These are phyloP conservation scores for Quillaja saponaria DNA, from an alignment of 306 rosid species.

Conservation along the genomic window DNA sequence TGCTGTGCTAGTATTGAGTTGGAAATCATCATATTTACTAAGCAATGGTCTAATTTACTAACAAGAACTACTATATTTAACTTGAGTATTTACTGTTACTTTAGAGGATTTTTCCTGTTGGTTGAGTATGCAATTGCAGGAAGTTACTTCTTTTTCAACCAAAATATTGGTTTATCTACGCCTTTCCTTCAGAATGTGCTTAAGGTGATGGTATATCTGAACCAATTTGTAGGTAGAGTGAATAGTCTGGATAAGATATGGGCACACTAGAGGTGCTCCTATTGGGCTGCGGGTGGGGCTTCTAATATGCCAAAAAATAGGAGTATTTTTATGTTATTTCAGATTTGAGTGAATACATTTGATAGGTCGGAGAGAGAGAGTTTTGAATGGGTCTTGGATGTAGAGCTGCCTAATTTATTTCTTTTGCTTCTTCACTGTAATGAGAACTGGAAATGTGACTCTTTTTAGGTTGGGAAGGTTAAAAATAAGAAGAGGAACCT, in stretches of 20 bases:
- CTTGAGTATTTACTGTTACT: not conserved
- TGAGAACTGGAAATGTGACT: too few relatives aligned
- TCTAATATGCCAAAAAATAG: not conserved
- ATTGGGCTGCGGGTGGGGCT: too few relatives aligned
- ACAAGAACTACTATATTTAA: constrained; percentile 7
- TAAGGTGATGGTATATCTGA: not conserved
- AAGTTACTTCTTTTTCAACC: not conserved
- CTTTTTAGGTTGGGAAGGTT: too few relatives aligned
- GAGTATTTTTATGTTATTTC: not conserved
- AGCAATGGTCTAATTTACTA: not conserved
- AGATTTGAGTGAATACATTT: not conserved
- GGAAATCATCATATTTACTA: constrained; percentile 10
- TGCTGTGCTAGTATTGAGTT: not conserved
- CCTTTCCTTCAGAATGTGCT: not conserved
- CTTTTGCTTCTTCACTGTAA: too few relatives aligned
- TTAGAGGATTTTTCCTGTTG: not conserved
- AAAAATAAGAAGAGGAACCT: too few relatives aligned
- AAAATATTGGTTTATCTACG: not conserved
- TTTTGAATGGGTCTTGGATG: not conserved
- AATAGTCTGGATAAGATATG: too few relatives aligned
- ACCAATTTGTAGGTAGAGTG: too few relatives aligned
- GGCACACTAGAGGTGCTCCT: too few relatives aligned
- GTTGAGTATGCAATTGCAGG: not conserved
- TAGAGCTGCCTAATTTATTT: not conserved
- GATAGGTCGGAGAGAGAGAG: not conserved